These are phyloP conservation scores for Pseudogymnoascus sp. DNA, from an alignment of 2,329 filamentous ascomycete genomes.

Conservation along the genomic window DNA sequence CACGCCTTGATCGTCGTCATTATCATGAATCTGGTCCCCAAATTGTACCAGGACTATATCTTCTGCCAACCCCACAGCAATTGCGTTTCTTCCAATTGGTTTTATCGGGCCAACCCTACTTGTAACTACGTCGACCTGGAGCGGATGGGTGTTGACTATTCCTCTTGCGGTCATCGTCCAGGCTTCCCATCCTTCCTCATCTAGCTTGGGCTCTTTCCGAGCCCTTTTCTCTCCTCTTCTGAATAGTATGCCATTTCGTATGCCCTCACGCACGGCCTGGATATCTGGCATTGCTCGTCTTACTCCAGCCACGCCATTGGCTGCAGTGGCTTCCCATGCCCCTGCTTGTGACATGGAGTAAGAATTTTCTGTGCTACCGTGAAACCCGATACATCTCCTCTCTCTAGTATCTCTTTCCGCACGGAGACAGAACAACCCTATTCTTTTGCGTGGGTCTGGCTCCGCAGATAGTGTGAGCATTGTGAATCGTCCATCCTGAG, in stretches of 20 bases:
- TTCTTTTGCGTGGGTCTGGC: not conserved
- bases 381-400: not conserved
- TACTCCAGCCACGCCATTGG: not conserved
- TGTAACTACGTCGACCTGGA: not conserved
- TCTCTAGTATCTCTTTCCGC: not conserved
- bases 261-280: not conserved
- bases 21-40: not conserved
- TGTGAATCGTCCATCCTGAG: not conserved
- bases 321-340: not conserved
- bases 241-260: not conserved
- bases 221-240: not conserved
- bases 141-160: not conserved
- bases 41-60: not conserved
- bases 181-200: not conserved
- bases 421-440: not conserved
- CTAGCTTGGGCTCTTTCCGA: not conserved
- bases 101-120: not conserved
- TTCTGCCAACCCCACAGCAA: not conserved
- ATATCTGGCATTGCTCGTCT: not conserved
- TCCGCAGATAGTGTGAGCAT: not conserved
- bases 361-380: not conserved
- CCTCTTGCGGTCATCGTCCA: not conserved
- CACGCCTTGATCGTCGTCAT: not conserved
- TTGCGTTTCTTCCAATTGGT: not conserved
- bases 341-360: not conserved